Evolutionary conservation across 2,329 filamentous ascomycete genomes (phyloP).

Genomic region (Diaporthe sp.): DNA sequence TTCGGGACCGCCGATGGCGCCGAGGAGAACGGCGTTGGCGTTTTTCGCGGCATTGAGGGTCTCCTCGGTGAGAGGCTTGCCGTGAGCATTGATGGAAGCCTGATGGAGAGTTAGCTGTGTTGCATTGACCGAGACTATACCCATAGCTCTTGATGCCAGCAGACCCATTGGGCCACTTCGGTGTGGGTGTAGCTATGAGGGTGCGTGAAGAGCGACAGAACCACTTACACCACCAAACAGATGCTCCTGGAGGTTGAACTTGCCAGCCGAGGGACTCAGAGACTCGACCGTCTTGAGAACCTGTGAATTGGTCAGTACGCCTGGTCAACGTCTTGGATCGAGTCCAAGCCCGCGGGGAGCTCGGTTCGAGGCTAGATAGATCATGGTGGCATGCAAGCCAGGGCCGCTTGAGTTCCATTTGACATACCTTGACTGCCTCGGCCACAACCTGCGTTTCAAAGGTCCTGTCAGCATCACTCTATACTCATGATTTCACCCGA

Average conservation of each 20-base stretch:
- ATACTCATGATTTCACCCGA: neutral
- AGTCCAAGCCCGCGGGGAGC: neutral
- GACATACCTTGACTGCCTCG: constrained; percentile 80
- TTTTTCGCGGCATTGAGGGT: constrained; percentile 55
- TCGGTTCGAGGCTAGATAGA: neutral
- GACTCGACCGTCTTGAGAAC: constrained; percentile 84
- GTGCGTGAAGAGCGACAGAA: neutral
- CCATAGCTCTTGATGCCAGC: neutral
- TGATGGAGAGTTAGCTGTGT: constrained; percentile 40
- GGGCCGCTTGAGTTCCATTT: constrained; percentile 11
- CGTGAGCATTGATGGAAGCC: constrained; percentile 58
- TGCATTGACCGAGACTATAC: constrained; percentile 1
- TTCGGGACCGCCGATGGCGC: constrained; percentile 61
- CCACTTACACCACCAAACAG: constrained; percentile 87
- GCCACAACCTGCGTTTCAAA: constrained; percentile 69
- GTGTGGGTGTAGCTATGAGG: neutral
- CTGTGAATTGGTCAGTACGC: constrained; percentile 1
- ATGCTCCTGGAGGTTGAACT: constrained; percentile 92
- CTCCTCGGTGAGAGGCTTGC: constrained; percentile 56
- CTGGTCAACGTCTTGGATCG: constrained; percentile 21
- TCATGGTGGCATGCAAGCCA: constrained; percentile 27
- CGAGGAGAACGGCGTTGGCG: constrained; percentile 61
- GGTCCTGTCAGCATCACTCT: constrained; percentile 29
- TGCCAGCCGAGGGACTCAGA: constrained; percentile 73
- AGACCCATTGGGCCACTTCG: neutral